These are phyloP conservation scores for Ophiostoma perfectum DNA, from an alignment of 2,329 filamentous ascomycete species.

Conservation along the genomic window DNA sequence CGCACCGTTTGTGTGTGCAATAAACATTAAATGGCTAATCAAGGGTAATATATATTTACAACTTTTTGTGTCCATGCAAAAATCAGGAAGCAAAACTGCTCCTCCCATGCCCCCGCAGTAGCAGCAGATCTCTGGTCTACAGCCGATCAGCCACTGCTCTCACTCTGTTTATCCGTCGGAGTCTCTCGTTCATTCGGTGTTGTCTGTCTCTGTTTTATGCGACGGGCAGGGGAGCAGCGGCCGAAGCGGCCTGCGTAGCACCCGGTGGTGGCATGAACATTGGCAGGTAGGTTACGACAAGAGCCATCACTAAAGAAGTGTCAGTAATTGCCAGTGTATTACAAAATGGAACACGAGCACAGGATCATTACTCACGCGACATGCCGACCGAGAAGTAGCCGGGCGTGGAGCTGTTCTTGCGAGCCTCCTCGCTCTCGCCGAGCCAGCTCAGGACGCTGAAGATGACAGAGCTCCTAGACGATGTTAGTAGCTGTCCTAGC, in stretches of 20 bases:
- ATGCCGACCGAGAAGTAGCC: conserved; percentile 37
- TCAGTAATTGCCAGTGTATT: neutral
- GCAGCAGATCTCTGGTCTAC: too few species aligned
- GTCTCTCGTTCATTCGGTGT: too few species aligned
- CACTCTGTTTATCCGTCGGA: too few species aligned
- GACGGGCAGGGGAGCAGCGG: conserved; percentile 30
- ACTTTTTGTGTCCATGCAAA: conserved; percentile 11
- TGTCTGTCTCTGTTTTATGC: conserved; percentile 13
- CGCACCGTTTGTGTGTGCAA: neutral
- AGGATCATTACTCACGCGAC: conserved; percentile 30
- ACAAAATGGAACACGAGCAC: neutral
- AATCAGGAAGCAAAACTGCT: neutral
- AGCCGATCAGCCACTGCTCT: too few species aligned
- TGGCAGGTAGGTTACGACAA: conserved; percentile 36
- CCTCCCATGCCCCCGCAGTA: neutral
- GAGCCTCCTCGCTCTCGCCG: conserved; percentile 63
- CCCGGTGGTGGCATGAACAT: conserved; percentile 35
- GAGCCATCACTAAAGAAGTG: conserved; percentile 33
- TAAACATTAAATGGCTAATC: conserved; percentile 13
- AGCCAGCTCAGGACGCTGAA: conserved; percentile 73
- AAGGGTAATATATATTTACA: conserved; percentile 14
- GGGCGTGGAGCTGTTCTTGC: conserved; percentile 62
- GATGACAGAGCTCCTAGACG: conserved; percentile 62
- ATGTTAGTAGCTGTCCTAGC: conserved; percentile 7
- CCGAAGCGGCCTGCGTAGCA: conserved; percentile 28